phyloP scores from a whole-genome alignment of 2,329 filamentous ascomycete species.

The Arthroderma sp. region DNA sequence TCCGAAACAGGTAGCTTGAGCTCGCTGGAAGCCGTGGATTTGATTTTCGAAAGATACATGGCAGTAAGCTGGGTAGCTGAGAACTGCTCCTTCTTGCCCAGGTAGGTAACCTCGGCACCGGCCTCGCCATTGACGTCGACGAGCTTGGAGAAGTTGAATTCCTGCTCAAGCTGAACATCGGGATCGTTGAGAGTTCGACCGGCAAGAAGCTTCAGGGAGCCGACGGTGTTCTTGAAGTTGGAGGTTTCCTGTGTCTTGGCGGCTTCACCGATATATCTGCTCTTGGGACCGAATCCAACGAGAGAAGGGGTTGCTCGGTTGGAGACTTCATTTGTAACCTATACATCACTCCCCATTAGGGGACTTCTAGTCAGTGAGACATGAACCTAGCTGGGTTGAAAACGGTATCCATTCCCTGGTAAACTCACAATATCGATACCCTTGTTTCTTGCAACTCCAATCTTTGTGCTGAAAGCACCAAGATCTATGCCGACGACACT shows the following conservation, averaged over 20 bases:
- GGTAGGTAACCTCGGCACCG: slow-evolving; percentile 82
- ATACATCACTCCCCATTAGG: slow-evolving; percentile 20
- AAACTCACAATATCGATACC: slow-evolving; percentile 93
- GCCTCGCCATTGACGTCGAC: slow-evolving; percentile 89
- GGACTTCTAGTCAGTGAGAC: slow-evolving; percentile 12
- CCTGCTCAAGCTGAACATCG: slow-evolving; percentile 83
- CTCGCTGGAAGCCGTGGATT: slow-evolving; percentile 73
- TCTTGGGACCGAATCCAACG: slow-evolving; percentile 89
- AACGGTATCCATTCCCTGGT: slow-evolving; percentile 5
- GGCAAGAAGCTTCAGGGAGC: slow-evolving; percentile 79
- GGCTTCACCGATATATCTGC: slow-evolving; percentile 82
- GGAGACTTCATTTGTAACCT: slow-evolving; percentile 99
- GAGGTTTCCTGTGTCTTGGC: slow-evolving; percentile 99
- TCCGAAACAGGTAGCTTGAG: slow-evolving; percentile 84
- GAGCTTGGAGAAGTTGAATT: slow-evolving; percentile 73
- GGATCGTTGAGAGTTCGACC: slow-evolving; percentile 79
- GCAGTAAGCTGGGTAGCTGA: slow-evolving; percentile 84
- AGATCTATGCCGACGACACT: slow-evolving; percentile 74
- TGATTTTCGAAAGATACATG: slow-evolving; percentile 94
- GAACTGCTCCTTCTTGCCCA: slow-evolving; percentile 91
- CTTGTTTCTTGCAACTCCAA: slow-evolving; percentile 94
- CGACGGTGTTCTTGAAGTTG: slow-evolving; percentile 98
- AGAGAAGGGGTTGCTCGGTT: slow-evolving; percentile 95
- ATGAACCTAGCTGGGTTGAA: slow-evolving; percentile 11
- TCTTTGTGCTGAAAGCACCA: slow-evolving; percentile 90